These are phyloP conservation scores for Pyrenophora tritici-repentis DNA, from an alignment of 2,329 filamentous ascomycete genomes.

Conservation along the genomic window DNA sequence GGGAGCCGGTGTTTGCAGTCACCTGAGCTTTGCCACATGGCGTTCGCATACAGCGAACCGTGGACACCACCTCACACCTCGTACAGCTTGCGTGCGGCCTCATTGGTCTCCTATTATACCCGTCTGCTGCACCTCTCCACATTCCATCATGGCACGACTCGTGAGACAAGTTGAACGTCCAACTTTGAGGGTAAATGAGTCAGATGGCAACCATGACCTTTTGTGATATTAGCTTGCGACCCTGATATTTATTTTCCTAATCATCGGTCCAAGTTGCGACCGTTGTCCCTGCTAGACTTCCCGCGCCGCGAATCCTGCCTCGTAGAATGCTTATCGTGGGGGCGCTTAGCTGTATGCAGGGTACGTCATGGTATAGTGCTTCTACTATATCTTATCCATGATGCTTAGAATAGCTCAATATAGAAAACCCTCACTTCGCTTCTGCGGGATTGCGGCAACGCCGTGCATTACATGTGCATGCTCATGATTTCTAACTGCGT, in stretches of 20 bases:
- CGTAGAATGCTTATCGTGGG: background rate
- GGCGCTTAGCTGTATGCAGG: background rate
- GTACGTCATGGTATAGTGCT: constrained; percentile 3
- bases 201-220: too few species aligned
- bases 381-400: constrained; percentile 4
- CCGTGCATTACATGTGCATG: background rate
- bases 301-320: constrained; percentile 1
- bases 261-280: constrained; percentile 2
- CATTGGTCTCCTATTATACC: too few species aligned
- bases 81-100: background rate
- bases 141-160: too few species aligned
- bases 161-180: too few species aligned
- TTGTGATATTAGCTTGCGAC: too few species aligned
- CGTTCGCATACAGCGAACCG: constrained; percentile 16
- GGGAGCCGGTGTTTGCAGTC: constrained; percentile 3
- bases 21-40: constrained; percentile 1
- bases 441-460: background rate
- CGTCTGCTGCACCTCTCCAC: too few species aligned
- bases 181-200: too few species aligned
- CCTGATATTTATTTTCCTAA: background rate
- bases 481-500: background rate
- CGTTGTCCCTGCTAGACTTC: background rate
- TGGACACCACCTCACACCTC: background rate
- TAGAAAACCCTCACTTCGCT: constrained; percentile 5
- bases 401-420: constrained; percentile 2